phyloP scores from a whole-genome alignment of 129 eudicot species.

The Pittosporum tobira region DNA sequence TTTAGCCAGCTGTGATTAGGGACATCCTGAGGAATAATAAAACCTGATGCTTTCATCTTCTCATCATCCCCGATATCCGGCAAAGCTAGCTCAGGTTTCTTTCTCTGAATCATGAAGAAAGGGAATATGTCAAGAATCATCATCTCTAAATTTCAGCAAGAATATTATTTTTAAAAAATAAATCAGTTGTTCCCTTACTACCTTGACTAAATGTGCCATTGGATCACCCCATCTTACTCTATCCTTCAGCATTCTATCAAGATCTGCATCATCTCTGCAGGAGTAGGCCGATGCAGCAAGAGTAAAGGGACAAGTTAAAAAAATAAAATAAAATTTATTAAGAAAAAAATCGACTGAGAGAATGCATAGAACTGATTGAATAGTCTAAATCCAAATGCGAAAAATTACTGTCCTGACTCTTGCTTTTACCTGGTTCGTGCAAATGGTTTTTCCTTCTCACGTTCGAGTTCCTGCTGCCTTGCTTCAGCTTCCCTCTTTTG shows the following conservation, averaged over 20 bases:
- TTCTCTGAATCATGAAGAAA: slow-evolving; percentile 43
- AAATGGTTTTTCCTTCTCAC: slow-evolving; percentile 83
- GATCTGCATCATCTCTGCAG: slow-evolving; percentile 87
- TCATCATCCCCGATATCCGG: slow-evolving; percentile 71
- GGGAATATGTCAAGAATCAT: slow-evolving; percentile 3
- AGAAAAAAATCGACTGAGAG: too few relatives aligned
- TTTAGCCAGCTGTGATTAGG: slow-evolving; percentile 87
- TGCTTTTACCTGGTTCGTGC: slow-evolving; percentile 93
- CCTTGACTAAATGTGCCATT: slow-evolving; percentile 93
- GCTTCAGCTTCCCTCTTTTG: slow-evolving; percentile 93
- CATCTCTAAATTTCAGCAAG: slow-evolving; percentile 1
- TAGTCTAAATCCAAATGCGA: background rate
- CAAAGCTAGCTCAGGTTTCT: slow-evolving; percentile 44
- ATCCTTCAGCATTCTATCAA: slow-evolving; percentile 70
- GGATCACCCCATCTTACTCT: slow-evolving; percentile 95
- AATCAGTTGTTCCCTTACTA: slow-evolving; percentile 12
- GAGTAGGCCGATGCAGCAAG: background rate
- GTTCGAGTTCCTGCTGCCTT: slow-evolving; percentile 59
- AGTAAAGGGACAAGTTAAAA: too few relatives aligned
- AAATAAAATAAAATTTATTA: too few relatives aligned
- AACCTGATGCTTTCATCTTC: slow-evolving; percentile 92
- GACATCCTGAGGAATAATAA: slow-evolving; percentile 75
- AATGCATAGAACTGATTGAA: background rate
- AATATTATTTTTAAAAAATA: background rate
- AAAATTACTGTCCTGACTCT: background rate